Percentiles rank a stretch among this genome's conserved stretches.
phyloP scores from a whole-genome alignment of 306 rosid species.

The Arachis stenosperma region DNA sequence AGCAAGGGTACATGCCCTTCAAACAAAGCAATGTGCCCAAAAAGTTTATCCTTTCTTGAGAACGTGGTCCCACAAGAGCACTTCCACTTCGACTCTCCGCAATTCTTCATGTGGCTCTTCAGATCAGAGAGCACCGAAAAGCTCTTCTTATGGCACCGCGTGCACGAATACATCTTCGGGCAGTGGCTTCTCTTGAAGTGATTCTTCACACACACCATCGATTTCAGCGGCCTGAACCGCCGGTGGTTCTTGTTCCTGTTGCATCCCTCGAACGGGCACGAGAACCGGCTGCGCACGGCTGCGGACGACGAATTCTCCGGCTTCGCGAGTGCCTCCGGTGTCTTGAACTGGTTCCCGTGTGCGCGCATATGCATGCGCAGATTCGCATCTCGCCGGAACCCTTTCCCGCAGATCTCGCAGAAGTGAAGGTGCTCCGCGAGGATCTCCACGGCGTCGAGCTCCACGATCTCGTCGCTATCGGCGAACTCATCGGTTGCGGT shows the following conservation, averaged over 20 bases:
- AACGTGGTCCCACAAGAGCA: constrained; percentile 90
- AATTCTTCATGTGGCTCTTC: constrained; percentile 75
- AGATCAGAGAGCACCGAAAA: constrained; percentile 81
- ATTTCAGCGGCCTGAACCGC: constrained; percentile 71
- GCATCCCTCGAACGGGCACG: constrained; percentile 82
- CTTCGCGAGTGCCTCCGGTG: constrained; percentile 70
- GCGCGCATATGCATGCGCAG: constrained; percentile 96
- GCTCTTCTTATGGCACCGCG: constrained; percentile 72
- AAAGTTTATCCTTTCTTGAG: constrained; percentile 79
- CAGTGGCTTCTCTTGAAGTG: constrained; percentile 96
- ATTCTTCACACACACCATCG: constrained; percentile 73
- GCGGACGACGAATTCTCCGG: constrained; percentile 34
- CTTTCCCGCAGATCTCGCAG: constrained; percentile 94
- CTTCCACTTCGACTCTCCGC: constrained; percentile 73
- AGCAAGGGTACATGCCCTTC: constrained; percentile 94
- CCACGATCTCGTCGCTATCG: constrained; percentile 57
- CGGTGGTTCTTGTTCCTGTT: constrained; percentile 60
- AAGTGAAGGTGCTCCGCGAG: constrained; percentile 80
- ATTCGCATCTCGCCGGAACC: constrained; percentile 91
- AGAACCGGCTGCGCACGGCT: constrained; percentile 49
- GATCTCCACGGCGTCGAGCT: constrained; percentile 75
- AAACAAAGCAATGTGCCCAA: constrained; percentile 74
- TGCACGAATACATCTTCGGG: constrained; percentile 79
- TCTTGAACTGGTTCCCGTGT: constrained; percentile 81
- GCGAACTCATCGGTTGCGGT: constrained; percentile 28